These are phyloP conservation scores for Mortierella alpina DNA, from an alignment of 192 early-diverging fungal species.

Conservation along the genomic window DNA sequence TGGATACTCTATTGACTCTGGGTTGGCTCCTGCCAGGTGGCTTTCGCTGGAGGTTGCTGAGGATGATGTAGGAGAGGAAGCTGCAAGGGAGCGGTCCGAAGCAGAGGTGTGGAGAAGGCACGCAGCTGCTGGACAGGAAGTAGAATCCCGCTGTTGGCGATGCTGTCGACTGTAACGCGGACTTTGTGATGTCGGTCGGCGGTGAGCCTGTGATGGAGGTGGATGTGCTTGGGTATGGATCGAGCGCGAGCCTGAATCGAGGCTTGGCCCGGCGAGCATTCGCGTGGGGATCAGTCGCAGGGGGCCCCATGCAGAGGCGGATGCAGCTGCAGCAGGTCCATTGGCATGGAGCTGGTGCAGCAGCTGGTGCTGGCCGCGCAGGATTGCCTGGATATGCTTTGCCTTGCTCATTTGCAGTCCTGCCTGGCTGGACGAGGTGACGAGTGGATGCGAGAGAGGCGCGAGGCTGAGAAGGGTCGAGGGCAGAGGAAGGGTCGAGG, in stretches of 20 bases:
- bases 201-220: constrained; percentile 6
- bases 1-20: constrained; percentile 5
- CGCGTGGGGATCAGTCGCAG: constrained; percentile 29
- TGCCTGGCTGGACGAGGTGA: not conserved
- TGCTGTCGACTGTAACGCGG: constrained; percentile 3
- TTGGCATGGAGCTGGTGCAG: constrained; percentile 30
- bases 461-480: not conserved
- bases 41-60: not conserved
- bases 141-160: constrained; percentile 14
- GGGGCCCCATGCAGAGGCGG: constrained; percentile 6
- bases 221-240: constrained; percentile 25
- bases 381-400: constrained; percentile 41
- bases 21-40: no score
- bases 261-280: constrained; percentile 10
- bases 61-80: constrained; percentile 13
- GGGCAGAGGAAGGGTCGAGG: not conserved
- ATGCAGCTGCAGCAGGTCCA: not conserved
- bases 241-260: constrained; percentile 23
- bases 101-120: constrained; percentile 36
- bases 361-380: constrained; percentile 32
- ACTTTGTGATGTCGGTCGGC: constrained; percentile 11
- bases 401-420: constrained; percentile 38
- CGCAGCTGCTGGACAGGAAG: not conserved
- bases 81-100: constrained; percentile 4
- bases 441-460: not conserved